phyloP scores from a whole-genome alignment of 192 early-diverging fungal genomes.

The Umbelopsis sp. region DNA sequence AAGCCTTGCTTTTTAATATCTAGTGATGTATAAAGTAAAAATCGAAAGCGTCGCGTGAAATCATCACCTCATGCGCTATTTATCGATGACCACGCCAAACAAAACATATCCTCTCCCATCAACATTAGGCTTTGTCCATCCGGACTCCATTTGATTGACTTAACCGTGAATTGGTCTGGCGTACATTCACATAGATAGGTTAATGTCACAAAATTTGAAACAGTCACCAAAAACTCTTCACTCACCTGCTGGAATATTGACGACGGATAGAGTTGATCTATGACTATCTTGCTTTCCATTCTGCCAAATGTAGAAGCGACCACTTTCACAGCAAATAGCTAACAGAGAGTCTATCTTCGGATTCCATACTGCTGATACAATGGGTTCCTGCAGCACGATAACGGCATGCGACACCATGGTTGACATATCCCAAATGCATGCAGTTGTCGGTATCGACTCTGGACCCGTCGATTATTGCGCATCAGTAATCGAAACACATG shows the following conservation, averaged over 20 bases:
- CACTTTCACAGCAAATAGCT: slow-evolving; percentile 63
- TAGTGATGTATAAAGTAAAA: too few relatives aligned
- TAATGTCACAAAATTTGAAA: background rate
- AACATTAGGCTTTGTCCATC: slow-evolving; percentile 70
- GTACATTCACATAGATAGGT: background rate
- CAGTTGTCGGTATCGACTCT: slow-evolving; percentile 76
- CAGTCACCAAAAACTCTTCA: background rate
- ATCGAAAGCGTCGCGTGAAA: too few relatives aligned
- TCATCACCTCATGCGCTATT: too few relatives aligned
- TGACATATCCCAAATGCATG: slow-evolving; percentile 78
- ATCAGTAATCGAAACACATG: background rate
- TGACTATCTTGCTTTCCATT: background rate
- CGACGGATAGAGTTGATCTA: slow-evolving; percentile 37
- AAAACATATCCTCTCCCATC: slow-evolving; percentile 78
- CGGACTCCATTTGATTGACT: slow-evolving; percentile 66
- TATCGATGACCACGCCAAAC: slow-evolving; percentile 39
- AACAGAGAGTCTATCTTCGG: slow-evolving; percentile 48
- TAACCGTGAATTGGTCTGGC: slow-evolving; percentile 63
- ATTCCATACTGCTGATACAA: slow-evolving; percentile 68
- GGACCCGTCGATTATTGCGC: slow-evolving; percentile 8
- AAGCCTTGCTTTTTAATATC: too few relatives aligned
- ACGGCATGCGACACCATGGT: slow-evolving; percentile 50
- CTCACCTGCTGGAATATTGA: slow-evolving; percentile 58
- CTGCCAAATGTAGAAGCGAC: slow-evolving; percentile 66
- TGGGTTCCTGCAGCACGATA: slow-evolving; percentile 61